phyloP scores from a whole-genome alignment of 1,284 basidiomycete species.

The Schizopora paradoxa region DNA sequence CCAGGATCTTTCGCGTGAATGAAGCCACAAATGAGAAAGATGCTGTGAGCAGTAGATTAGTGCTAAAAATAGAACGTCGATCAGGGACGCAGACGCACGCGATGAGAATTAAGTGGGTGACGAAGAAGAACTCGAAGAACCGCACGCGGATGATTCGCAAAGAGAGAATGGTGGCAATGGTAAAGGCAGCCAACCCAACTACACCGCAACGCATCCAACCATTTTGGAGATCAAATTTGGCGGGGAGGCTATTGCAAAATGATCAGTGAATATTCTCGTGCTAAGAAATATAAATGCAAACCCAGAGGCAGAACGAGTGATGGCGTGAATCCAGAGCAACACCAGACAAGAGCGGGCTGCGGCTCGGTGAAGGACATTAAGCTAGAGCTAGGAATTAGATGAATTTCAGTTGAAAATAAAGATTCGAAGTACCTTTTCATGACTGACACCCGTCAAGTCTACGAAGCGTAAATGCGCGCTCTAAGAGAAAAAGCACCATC shows the following conservation, averaged over 20 bases:
- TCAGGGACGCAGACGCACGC: slow-evolving; percentile 22
- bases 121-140: slow-evolving; percentile 44
- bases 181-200: slow-evolving; percentile 33
- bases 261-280: not conserved
- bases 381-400: no score
- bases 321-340: slow-evolving; percentile 33
- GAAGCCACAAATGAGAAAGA: slow-evolving; percentile 31
- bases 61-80: slow-evolving; percentile 1
- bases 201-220: slow-evolving; percentile 35
- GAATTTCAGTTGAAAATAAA: not conserved
- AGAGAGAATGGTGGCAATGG: slow-evolving; percentile 36
- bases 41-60: slow-evolving; percentile 20
- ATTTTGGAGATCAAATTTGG: slow-evolving; percentile 27
- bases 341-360: slow-evolving; percentile 31
- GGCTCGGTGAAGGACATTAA: slow-evolving; percentile 35
- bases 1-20: slow-evolving; percentile 28
- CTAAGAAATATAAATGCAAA: slow-evolving; percentile 1
- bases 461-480: slow-evolving; percentile 12
- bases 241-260: slow-evolving; percentile 23
- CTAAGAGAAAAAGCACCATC: not conserved
- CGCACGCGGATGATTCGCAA: slow-evolving; percentile 35
- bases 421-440: slow-evolving; percentile 34
- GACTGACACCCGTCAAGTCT: slow-evolving; percentile 40
- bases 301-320: slow-evolving; percentile 25
- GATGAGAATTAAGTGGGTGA: slow-evolving; percentile 40